Evolutionary conservation across 177 flowering plant species (phyloP).

Genomic region (Tripterygium wilfordii): DNA sequence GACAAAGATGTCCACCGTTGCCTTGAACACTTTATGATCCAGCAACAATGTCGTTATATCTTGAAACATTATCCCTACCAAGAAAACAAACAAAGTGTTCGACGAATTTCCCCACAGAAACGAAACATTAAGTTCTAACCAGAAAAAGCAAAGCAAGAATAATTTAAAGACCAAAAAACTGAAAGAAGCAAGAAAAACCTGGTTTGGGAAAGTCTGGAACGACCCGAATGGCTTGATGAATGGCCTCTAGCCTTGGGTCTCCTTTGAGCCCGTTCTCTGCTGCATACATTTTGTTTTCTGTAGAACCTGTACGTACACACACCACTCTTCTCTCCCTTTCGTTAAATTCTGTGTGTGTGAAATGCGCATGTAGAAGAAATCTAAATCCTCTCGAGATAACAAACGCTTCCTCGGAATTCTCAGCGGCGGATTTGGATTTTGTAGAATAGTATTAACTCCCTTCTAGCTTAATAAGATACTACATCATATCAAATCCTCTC

Average conservation of each 20-base stretch:
- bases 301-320: no score
- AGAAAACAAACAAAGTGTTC: not conserved
- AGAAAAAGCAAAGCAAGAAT: conserved; percentile 1
- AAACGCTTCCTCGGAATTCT: no score
- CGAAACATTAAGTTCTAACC: no score
- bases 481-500: no score
- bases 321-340: not conserved
- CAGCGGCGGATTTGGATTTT: not conserved
- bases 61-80: conserved; percentile 85
- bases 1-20: conserved; percentile 76
- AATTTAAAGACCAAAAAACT: conserved; percentile 1
- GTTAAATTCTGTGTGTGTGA: no score
- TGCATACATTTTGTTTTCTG: conserved; percentile 63
- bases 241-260: conserved; percentile 67
- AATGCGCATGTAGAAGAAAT: no score
- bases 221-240: conserved; percentile 62
- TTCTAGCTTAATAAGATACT: no score
- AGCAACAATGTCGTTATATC: conserved; percentile 81
- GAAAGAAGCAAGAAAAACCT: conserved; percentile 30
- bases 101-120: no score
- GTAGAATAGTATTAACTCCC: no score
- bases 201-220: conserved; percentile 77
- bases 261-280: conserved; percentile 61
- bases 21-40: conserved; percentile 73
- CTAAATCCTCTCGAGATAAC: no score